Evolutionary conservation across 208 protist genomes (phyloP).

Genomic region (Crithidia fasciculata): DNA sequence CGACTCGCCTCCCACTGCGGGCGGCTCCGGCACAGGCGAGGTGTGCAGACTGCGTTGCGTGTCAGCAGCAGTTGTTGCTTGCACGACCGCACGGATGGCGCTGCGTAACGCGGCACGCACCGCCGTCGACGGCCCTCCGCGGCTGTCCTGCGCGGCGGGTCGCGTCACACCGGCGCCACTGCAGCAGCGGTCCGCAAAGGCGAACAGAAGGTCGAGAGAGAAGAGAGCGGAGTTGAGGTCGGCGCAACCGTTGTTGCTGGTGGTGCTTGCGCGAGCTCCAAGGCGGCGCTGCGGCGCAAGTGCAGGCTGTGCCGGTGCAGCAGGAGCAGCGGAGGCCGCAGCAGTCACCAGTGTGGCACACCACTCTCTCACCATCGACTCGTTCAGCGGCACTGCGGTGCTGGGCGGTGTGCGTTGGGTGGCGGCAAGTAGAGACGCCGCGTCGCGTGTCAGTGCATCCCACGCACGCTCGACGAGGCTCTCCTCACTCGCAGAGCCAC

Average conservation of each 20-base stretch:
- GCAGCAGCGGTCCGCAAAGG: conserved; percentile 58
- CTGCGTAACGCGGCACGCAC: conserved; percentile 42
- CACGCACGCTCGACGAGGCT: conserved; percentile 30
- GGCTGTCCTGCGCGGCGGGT: background rate
- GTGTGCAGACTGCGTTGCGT: background rate
- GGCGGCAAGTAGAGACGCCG: background rate
- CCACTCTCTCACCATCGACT: conserved; percentile 14
- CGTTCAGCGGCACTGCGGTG: background rate
- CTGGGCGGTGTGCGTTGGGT: background rate
- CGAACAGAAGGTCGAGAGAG: conserved; percentile 33
- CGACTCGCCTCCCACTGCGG: background rate
- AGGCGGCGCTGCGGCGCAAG: no score
- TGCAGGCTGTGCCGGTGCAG: background rate
- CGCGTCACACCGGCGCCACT: background rate
- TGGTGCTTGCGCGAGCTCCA: no score
- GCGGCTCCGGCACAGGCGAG: background rate
- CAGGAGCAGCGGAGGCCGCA: background rate
- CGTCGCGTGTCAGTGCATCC: conserved; percentile 19
- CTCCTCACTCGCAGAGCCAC: conserved; percentile 1
- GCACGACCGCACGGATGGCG: conserved; percentile 31
- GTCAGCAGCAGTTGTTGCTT: background rate
- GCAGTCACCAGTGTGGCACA: conserved; percentile 14
- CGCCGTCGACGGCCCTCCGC: background rate
- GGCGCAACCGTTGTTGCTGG: no score
- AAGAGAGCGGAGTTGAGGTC: no score